Base-by-base conservation (phyloP, 495 filamentous ascomycete genomes). In the Penicillium soppii region DNA sequence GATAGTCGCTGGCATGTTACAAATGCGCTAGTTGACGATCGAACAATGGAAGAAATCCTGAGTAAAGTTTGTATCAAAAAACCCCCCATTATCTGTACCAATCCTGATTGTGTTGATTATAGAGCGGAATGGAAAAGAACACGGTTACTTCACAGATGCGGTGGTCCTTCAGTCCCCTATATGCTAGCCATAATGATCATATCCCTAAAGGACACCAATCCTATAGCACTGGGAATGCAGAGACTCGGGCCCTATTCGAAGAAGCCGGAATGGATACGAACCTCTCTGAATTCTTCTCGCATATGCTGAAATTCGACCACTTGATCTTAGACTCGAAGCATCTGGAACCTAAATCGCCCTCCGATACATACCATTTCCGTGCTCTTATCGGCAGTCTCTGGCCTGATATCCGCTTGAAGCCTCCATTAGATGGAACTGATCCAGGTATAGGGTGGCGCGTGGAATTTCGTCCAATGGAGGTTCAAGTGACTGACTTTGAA, bases 1-100 rank as follows among this genome's bases (percentile, higher is more conserved):
- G 91, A 96, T 62, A 88, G 91, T 15, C 77, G 91, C 50, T 96
- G 91, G 91, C 92, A 95, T 54, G 88, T 94, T 59, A 92, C 95
- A 57, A 90, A 88, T 62, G 73, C 78, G 49, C 80, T 91, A 8
- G 87, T 92, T 1, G 91, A 96, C 68, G 90, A 94, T 73, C 79
- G 91, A 16, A 92, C 89, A 1, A 74, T 82, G 8, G 89, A 94
- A 65, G 91, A 95, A 65, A 45, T 50, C 5, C 29, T 32, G 10
- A 32, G 10, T 12, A 7, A 32, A 3, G 29, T 32, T 7, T 5
- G 29, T 32, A 5, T 32, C 10, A 12, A 43, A 40, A 38, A 89
- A 84, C 29, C 5, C 10, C 10, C 90, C 87, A 27, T 76, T 90
- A 25, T 77, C 84, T 59, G 77, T 84, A 46, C 80, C 82, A 57